Evolutionary conservation across 768 basidiomycete species (phyloP).

Genomic region (Lyophyllum shimeji): DNA sequence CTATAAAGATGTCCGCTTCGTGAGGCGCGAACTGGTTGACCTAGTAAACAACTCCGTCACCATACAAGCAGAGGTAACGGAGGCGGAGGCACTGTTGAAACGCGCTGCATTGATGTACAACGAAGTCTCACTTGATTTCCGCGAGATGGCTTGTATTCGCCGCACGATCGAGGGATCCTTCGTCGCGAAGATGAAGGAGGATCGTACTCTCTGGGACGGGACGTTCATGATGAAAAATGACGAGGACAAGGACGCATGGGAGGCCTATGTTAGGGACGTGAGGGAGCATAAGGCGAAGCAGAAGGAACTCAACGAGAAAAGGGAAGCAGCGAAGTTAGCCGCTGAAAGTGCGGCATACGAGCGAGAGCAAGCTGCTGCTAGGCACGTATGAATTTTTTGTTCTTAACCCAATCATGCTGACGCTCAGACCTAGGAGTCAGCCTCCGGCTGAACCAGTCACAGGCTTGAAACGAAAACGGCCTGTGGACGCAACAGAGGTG

Average conservation of each 20-base stretch:
- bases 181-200: slow-evolving; percentile 20
- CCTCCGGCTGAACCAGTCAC: background rate
- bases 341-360: background rate
- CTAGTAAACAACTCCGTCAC: slow-evolving; percentile 11
- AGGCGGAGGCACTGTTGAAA: slow-evolving; percentile 14
- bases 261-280: slow-evolving; percentile 9
- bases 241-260: slow-evolving; percentile 10
- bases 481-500: background rate
- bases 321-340: background rate
- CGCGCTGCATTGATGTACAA: slow-evolving; percentile 6
- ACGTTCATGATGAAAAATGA: slow-evolving; percentile 19
- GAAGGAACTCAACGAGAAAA: background rate
- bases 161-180: slow-evolving; percentile 15
- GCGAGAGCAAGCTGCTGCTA: background rate
- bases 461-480: background rate
- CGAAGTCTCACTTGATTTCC: slow-evolving; percentile 3
- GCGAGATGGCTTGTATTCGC: slow-evolving; percentile 18
- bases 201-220: slow-evolving; percentile 29
- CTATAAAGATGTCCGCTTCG: slow-evolving; percentile 19
- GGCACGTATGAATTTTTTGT: background rate
- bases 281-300: slow-evolving; percentile 2
- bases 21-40: slow-evolving; percentile 15
- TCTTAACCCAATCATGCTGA: background rate
- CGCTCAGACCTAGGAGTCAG: background rate
- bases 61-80: slow-evolving; percentile 18